Evolutionary conservation across 2,329 filamentous ascomycete species (phyloP), one percentile per base, ranked within the genome.

Genomic region (Alternaria infectoria): DNA sequence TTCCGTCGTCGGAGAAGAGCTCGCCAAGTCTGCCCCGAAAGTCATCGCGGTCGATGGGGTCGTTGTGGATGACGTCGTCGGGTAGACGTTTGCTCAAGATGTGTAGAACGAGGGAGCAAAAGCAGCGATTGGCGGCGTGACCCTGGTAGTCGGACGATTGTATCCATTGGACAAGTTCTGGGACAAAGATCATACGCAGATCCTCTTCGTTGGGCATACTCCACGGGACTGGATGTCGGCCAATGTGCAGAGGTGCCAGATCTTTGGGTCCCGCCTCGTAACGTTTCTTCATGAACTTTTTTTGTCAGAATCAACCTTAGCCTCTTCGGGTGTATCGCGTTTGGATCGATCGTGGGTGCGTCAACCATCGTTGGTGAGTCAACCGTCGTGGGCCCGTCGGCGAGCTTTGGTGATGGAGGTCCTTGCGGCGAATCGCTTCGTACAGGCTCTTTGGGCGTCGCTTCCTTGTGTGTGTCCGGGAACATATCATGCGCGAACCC

Each of bases 51-150:
- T 44, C 17, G 10, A 17, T 19, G 10, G 47, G 56, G 13, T 46
- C 32, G 13, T 52, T 23, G 23, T 32, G n/a, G 2, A 46, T 49
- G 8, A 59, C 49, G 9, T 36, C 25, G 26, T 23, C 12, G 13
- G 17, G 23, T 7, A 19, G n/a, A 15, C 19, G n/a, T 36, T 21
- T 30, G 23, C 51, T 36, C 6, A 59, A 26, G 17, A 54, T 49
- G 19, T 59, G 26, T 1, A 59, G 40, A 23, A 54, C 57, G 8
- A 59, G 49, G 5, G 57, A 59, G 19, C 57, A 59, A 28, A 59
- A 59, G 21, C 57, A 59, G 21, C 57, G 47, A 12, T 40, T n/a
- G 19, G 46, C 11, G 19, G 28, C 36, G 15, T 17, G 3, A 2
- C 5, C 15, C 5, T 4, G 40, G 40, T 59, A 59, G 15, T n/a